Evolutionary conservation across 352 stramenopile species (phyloP), one percentile per base, ranked within the genome.

Genomic region (Globisporangium camurandrum): DNA sequence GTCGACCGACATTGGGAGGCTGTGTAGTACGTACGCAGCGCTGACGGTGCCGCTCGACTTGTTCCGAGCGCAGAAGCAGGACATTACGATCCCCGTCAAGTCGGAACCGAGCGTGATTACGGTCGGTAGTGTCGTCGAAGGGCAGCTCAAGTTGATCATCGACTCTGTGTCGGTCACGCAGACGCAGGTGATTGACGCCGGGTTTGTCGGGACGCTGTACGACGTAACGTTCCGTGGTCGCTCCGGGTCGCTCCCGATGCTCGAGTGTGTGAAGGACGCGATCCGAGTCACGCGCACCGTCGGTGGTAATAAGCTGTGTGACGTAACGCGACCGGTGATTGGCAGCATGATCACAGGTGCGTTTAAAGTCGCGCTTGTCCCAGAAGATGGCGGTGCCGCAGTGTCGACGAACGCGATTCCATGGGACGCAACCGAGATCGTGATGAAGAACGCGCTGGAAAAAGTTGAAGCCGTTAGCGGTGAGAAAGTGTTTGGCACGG

Each of bases 401-500:
- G 41, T 54, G 1, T 43, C 57, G 5, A 82, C 67, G 0, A 34
- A 41, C 0, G 22, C 56, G 19, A 82, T 90, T 77, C 54, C 70
- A 31, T 81, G 94, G 82, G 88, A 97, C 54, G 70, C 69, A 8
- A 84, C 70, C 5, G 60, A 94, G n/a, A 66, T 79, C 1, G 42
- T 58, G 23, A 55, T 91, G 38, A 80, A 96, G 37, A 69, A 27
- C 6, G 57, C 50, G 0, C 46, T 93, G 10, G 64, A 88, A 62
- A 42, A 10, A 2, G 61, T 91, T 3, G 42, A 46, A 1, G 59
- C 31, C 36, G 55, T 69, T 40, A 61, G 33, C 20, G 48, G 30
- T 0, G 80, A 95, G 34, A 67, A 64, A 31, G 81, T 93, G 3
- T 98, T 96, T 64, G 91, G 93, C 0, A 73, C 67, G 2, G 83